These are phyloP conservation scores for Claviceps sp. DNA, from an alignment of 2,329 filamentous ascomycete species.

Conservation along the genomic window DNA sequence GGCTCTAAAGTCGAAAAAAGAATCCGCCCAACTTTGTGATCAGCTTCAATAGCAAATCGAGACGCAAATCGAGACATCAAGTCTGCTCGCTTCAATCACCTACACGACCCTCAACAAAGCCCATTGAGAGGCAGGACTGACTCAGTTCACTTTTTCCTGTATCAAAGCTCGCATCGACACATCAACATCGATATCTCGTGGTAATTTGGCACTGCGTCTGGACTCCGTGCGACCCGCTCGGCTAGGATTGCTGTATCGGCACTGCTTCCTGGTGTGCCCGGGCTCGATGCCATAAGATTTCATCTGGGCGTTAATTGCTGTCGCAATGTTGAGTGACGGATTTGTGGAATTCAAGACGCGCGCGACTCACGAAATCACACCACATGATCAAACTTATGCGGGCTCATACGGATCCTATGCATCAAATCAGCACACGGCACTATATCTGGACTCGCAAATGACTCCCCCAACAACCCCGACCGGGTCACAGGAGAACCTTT, in stretches of 20 bases:
- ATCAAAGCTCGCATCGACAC: background rate
- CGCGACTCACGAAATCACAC: slow-evolving; percentile 44
- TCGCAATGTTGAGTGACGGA: slow-evolving; percentile 27
- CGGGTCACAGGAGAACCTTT: slow-evolving; percentile 47
- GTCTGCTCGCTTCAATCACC: background rate
- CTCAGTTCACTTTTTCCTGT: background rate
- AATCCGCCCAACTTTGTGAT: background rate
- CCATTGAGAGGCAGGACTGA: background rate
- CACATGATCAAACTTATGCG: slow-evolving; percentile 24
- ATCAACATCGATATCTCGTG: background rate
- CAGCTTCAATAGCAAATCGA: background rate
- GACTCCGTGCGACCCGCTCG: slow-evolving; percentile 7
- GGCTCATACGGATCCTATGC: slow-evolving; percentile 18
- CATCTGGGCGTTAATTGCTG: slow-evolving; percentile 14
- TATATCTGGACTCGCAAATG: slow-evolving; percentile 46
- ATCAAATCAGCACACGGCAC: slow-evolving; percentile 22
- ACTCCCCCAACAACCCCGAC: slow-evolving; percentile 67
- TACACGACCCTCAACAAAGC: background rate
- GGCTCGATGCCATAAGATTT: slow-evolving; percentile 18
- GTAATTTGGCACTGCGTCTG: background rate
- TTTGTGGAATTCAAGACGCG: slow-evolving; percentile 43
- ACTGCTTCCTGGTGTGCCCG: slow-evolving; percentile 3
- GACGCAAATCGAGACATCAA: background rate
- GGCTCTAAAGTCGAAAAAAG: background rate
- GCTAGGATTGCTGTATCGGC: slow-evolving; percentile 1